Base-by-base conservation (phyloP, 106 monocot genomes). In the Dendrobium nobile region DNA sequence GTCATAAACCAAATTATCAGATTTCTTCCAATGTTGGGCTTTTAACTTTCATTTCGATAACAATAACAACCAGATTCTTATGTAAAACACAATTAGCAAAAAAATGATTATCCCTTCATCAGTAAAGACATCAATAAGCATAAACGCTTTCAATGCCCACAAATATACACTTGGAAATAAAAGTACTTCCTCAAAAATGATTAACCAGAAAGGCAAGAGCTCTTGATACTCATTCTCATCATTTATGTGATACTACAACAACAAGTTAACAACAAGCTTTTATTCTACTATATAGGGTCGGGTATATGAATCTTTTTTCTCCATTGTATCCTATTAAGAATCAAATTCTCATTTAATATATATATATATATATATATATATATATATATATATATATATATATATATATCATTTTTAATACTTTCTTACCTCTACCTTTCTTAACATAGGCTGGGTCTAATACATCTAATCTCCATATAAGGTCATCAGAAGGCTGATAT, bases 191-290 rank as follows among this genome's bases (percentile, higher is more conserved):
- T 31, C 70, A 28, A 37, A 44, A 8, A 42, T 44, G 43, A 42
- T 7, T 40, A 41, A 40, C 13, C 17, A 41, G 20, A 73, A 73
- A 40, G 41, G 37, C 73, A n/a, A 73, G 20, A 73, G 11, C 16
- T 73, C 27, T 67, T 42, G 41, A 73, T 42, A 73, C 9, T n/a
- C 74, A 74, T 44, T 74, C 5, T 74, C 1, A 74, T 74, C 74
- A 74, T 42, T 61, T 61, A n/a, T n/a, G 61, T 19, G 5, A 22
- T n/a, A 37, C 37, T 37, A 37, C 37, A 37, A 37, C 37, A 37
- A 37, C 37, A 37, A 37, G 37, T 37, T 37, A 37, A 37, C 37
- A 37, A 37, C 37, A 37, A 37, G 37, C 37, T 37, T 37, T 37
- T 37, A 37, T 37, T 37, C 37, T 37, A 37, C 37, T 37, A 37